Evolutionary conservation across 2,329 filamentous ascomycete genomes (phyloP).

Genomic region (Hortaea werneckii): DNA sequence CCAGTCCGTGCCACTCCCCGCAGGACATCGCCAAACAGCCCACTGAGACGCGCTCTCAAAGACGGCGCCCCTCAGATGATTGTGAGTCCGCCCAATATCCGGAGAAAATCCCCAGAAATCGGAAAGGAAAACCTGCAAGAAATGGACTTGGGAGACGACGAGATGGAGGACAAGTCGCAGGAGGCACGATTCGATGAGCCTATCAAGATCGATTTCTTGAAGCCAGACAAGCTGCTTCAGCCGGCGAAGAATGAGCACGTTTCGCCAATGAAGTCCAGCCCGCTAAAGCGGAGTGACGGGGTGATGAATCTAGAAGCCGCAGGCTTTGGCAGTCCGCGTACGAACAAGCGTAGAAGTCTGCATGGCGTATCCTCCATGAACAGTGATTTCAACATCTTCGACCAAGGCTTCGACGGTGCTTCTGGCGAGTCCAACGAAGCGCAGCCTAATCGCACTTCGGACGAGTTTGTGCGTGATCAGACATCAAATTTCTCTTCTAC

Average conservation of each 20-base stretch:
- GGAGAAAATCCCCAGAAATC: slow-evolving; percentile 39
- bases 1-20: slow-evolving; percentile 40
- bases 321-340: slow-evolving; percentile 67
- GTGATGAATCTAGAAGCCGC: slow-evolving; percentile 78
- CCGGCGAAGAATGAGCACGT: slow-evolving; percentile 36
- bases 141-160: slow-evolving; percentile 20
- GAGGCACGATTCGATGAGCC: slow-evolving; percentile 30
- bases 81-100: slow-evolving; percentile 42
- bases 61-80: slow-evolving; percentile 64
- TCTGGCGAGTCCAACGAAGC: slow-evolving; percentile 16
- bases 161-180: slow-evolving; percentile 9
- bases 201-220: slow-evolving; percentile 38
- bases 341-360: slow-evolving; percentile 74
- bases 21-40: slow-evolving; percentile 69
- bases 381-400: slow-evolving; percentile 66
- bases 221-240: slow-evolving; percentile 37
- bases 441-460: slow-evolving; percentile 7
- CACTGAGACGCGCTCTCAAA: slow-evolving; percentile 66
- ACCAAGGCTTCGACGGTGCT: slow-evolving; percentile 36
- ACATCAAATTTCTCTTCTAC: slow-evolving; percentile 29
- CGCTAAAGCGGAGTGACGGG: slow-evolving; percentile 83
- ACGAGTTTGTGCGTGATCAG: slow-evolving; percentile 22
- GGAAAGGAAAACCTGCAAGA: slow-evolving; percentile 28
- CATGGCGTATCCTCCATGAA: slow-evolving; percentile 60
- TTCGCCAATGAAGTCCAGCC: slow-evolving; percentile 58